Base-by-base conservation (phyloP, 1,284 basidiomycete species). In the Ustilago esculenta region DNA sequence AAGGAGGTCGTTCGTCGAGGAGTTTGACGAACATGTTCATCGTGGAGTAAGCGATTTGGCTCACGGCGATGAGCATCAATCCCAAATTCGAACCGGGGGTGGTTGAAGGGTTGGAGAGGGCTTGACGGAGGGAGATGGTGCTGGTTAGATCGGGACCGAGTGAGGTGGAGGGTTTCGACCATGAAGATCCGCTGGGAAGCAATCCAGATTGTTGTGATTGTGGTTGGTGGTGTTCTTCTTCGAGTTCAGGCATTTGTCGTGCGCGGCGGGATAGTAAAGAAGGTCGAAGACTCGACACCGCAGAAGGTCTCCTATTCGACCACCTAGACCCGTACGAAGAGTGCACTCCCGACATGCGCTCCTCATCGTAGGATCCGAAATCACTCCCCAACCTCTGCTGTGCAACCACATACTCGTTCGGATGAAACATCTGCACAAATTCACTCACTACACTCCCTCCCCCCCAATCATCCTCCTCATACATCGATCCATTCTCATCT, bases 21-120 rank as follows among this genome's bases (percentile, higher is more conserved):
- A 84, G 84, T 81, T 90, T 90, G 52, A 89, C 88, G 12, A 84
- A 83, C 2, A 87, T 84, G 55, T 87, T 87, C 85, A 88, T 88
- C 47, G 69, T 69, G 18, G 53, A 66, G 30, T 73, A 73, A n/a
- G 57, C 50, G n/a, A 71, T 48, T 36, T 73, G 72, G 32, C 61
- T 65, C 40, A 73, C 33, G 17, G 64, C 67, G 35, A 73, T 63
- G 4, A 73, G 45, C 21, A 73, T 33, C 20, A 73, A 35, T 21
- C 72, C 72, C 17, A 59, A 61, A 43, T 73, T 73, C 18, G 61
- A 57, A 21, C 68, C 64, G 1, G 72, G 72, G 5, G 46, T 51
- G 24, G 63, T 57, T 27, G 58, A 63, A 2, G 57, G 59, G 27
- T 59, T 46, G 25, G 60, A 49, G 8, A 74, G 51, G 1, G 72